Percentiles rank a stretch among this genome's conserved stretches.
Evolutionary conservation across 1,139 yeast species (phyloP).

Genomic region (Blastobotrys ciferrii): DNA sequence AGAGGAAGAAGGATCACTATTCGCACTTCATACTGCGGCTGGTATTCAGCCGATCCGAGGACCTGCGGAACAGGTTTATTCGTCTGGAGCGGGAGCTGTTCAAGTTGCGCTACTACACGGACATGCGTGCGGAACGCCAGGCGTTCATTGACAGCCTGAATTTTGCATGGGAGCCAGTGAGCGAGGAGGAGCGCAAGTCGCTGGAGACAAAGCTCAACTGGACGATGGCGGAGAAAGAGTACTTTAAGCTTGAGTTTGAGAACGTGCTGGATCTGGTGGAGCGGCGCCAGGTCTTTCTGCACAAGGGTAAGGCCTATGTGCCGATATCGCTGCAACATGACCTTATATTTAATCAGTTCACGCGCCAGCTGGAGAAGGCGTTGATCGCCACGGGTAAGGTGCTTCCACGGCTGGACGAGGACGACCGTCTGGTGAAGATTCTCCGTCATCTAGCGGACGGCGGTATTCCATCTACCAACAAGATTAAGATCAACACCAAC

Average conservation of each 20-base stretch:
- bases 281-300: slow-evolving; percentile 62
- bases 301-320: slow-evolving; percentile 74
- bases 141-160: slow-evolving; percentile 55
- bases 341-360: slow-evolving; percentile 64
- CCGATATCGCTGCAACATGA: slow-evolving; percentile 79
- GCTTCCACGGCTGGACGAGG: slow-evolving; percentile 85
- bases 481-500: slow-evolving; percentile 41
- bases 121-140: slow-evolving; percentile 68
- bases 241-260: slow-evolving; percentile 82
- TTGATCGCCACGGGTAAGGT: slow-evolving; percentile 71
- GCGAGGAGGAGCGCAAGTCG: slow-evolving; percentile 56
- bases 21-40: slow-evolving; percentile 84
- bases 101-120: slow-evolving; percentile 62
- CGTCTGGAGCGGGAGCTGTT: slow-evolving; percentile 75
- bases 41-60: slow-evolving; percentile 87
- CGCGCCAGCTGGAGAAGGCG: slow-evolving; percentile 50
- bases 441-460: slow-evolving; percentile 66
- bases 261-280: slow-evolving; percentile 74
- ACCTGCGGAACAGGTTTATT: slow-evolving; percentile 73
- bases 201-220: slow-evolving; percentile 50
- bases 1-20: slow-evolving; percentile 84
- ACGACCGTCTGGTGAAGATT: slow-evolving; percentile 82
- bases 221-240: slow-evolving; percentile 26
- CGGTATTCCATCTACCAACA: slow-evolving; percentile 41
- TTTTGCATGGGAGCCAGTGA: slow-evolving; percentile 69